Conservation (phyloP, 2,329 filamentous ascomycete genomes). For the Akanthomyces muscarius region DNA sequence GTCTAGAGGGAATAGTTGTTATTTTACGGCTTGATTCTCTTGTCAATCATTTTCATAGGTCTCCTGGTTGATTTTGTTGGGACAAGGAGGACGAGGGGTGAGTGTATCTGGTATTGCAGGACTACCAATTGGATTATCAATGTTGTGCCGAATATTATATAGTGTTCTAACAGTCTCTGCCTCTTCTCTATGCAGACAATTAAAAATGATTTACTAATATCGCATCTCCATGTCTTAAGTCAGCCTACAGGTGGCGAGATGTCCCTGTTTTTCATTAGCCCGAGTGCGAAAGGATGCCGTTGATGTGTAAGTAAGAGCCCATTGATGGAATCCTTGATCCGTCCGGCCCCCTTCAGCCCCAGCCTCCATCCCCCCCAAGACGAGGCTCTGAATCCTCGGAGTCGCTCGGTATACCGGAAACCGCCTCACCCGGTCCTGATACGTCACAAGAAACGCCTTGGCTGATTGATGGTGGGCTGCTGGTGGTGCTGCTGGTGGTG, state of each 20-base stretch:
- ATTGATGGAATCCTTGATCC: not conserved
- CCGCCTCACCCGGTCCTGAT: too few relatives aligned
- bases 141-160: not conserved
- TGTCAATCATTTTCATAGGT: not conserved
- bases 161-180: not conserved
- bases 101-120: slow-evolving; percentile 1
- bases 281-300: not conserved
- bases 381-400: not conserved
- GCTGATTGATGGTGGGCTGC: too few relatives aligned
- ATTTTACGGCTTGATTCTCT: not conserved
- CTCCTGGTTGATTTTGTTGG: not conserved
- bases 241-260: not conserved
- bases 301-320: not conserved
- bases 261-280: not conserved
- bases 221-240: not conserved
- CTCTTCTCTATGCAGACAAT: not conserved
- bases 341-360: not conserved
- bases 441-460: too few relatives aligned
- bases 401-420: too few relatives aligned
- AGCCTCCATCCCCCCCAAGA: not conserved
- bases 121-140: slow-evolving; percentile 14
- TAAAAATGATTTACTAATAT: not conserved
- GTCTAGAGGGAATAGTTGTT: not conserved
- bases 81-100: not conserved
- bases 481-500: too few relatives aligned